phyloP scores from a whole-genome alignment of 2,329 filamentous ascomycete species.

The Tolypocladium pustulatum region DNA sequence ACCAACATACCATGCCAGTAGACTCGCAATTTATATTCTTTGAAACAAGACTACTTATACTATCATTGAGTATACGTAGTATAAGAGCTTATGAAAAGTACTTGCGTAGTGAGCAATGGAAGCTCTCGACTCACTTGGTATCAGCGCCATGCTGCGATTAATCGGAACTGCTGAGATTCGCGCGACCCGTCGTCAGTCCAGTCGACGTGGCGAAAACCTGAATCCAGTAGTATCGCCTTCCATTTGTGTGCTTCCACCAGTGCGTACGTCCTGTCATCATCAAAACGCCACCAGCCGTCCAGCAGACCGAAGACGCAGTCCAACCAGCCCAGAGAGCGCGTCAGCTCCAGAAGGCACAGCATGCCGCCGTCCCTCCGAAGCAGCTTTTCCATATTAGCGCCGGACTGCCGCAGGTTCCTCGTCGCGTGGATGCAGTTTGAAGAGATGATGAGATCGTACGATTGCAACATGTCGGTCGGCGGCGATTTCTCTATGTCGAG shows the following conservation, averaged over 20 bases:
- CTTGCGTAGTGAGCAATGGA: too few relatives aligned
- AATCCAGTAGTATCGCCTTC: conserved; percentile 8
- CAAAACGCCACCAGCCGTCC: conserved; percentile 24
- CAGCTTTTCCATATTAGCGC: conserved; percentile 10
- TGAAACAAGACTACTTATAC: too few relatives aligned
- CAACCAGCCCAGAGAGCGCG: conserved; percentile 13
- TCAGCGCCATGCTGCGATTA: conserved; percentile 12
- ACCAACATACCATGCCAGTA: too few relatives aligned
- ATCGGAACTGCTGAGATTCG: conserved; percentile 13
- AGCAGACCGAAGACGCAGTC: conserved; percentile 22
- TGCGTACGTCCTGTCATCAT: conserved; percentile 15
- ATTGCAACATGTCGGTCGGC: conserved; percentile 2
- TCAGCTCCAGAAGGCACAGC: conserved; percentile 19
- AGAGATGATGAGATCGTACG: conserved; percentile 21
- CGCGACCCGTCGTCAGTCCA: conserved; percentile 13
- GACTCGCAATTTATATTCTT: too few relatives aligned
- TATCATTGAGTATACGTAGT: too few relatives aligned
- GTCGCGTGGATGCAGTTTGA: conserved; percentile 28
- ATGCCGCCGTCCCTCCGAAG: conserved; percentile 17
- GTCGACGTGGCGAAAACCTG: conserved; percentile 13
- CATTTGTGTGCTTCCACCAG: conserved; percentile 10
- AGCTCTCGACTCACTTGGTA: too few relatives aligned
- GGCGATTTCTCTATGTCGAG: conserved; percentile 19
- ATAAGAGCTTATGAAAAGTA: too few relatives aligned
- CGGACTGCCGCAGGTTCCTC: conserved; percentile 8